Evolutionary conservation across 2,329 filamentous ascomycete genomes (phyloP), one percentile per base, ranked within the genome.

Genomic region (Atkinsonella hypoxylon): DNA sequence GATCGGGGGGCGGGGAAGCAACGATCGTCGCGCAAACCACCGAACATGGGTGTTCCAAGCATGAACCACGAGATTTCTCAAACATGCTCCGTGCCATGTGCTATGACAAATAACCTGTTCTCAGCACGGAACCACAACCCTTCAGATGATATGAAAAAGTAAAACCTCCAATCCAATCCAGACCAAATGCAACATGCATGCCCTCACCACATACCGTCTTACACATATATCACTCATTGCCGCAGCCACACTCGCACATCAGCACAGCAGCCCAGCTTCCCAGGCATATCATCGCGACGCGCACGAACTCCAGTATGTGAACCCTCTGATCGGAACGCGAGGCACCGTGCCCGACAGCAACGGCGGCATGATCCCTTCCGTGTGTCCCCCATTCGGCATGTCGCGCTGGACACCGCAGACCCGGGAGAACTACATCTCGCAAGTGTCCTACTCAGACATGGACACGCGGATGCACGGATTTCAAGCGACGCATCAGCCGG

Each of bases 351-450:
- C 64, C 2, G 57, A 67, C 48, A 59, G 62, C 51, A 66, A 65
- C 43, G 64, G 64, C 12, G 64, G 64, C 32, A 67, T 67, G 64
- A 64, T 67, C 32, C 64, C 64, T 5, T 66, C 64, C 4, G 61
- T 71, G 11, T 64, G 64, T 2, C 60, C 64, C 38, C 69, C 68
- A 2, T 71, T 74, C 51, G 71, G 66, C n/a, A 74, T 73, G 71
- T 74, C 72, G 8, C 65, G 72, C n/a, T 75, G 72, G 72, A 73
- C 71, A 10, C 65, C 71, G 3, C 71, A 74, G 58, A 74, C 71
- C 5, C 62, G 68, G 30, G 68, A 70, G 59, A 75, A 75, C 54
- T 74, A 68, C 59, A 75, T 75, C 48, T 72, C 68, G 1, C 72
- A 74, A 53, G 71, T 70, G 13, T 70, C 72, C 0, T 75, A 75